Evolutionary conservation across 768 basidiomycete species (phyloP), one percentile per base, ranked within the genome.

Genomic region (Lactarius pseudohatsudake): DNA sequence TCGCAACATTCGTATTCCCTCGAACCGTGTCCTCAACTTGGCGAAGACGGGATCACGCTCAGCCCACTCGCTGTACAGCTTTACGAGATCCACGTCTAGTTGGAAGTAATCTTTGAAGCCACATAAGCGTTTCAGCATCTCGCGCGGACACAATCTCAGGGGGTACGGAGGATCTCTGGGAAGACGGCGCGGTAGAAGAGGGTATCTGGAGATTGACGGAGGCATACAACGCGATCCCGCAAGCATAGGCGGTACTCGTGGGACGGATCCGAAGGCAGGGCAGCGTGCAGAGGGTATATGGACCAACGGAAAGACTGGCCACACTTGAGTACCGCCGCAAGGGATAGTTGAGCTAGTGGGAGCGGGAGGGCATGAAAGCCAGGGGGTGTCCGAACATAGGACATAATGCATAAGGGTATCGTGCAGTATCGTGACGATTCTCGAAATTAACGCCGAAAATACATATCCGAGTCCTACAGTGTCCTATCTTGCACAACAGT

Each of bases 51-150:
- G 79, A 72, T 99, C 97, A 56, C 81, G 79, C 20, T 72, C 70
- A 38, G 85, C 79, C 96, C 96, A 99, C 67, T 87, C 78, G 22
- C 80, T 77, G 74, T 98, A 98, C 3, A 98, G 81, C 28, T 75
- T 73, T 22, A 79, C 75, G 10, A 98, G 82, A 74, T 92, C 88
- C 10, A 90, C 79, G 56, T 90, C 83, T 7, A 99, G 84, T 70
- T 96, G 92, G 73, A 99, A 96, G 77, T 99, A 98, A 75, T 92
- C 88, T 34, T 80, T 81, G 36, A 99, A 99, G 76, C 89, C 91
- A 94, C 4, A 76, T 73, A 47, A 91, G 74, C 0, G 92, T 93
- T 72, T 91, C 88, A 5, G 82, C 82, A 55, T 91, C 82, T 61
- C 79, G 78, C 10, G 72, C 69, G 8, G 81, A 76, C 26, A 73